Evolutionary conservation across 345 rosid genomes (phyloP).

Genomic region (Mercurialis annua): DNA sequence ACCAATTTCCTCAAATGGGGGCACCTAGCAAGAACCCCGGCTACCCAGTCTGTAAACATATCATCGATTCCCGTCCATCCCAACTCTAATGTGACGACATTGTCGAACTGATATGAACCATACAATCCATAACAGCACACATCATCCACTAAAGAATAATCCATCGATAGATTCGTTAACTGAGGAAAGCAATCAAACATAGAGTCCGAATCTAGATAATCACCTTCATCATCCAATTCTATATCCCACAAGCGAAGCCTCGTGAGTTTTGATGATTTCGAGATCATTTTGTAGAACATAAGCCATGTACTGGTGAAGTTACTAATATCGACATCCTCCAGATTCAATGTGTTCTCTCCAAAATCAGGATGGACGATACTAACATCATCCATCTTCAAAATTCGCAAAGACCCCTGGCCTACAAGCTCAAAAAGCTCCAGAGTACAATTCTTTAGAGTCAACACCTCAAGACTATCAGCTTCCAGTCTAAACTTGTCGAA

Average conservation of each 20-base stretch:
- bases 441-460: conserved; percentile 70
- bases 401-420: conserved; percentile 72
- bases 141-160: conserved; percentile 60
- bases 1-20: conserved; percentile 63
- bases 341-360: conserved; percentile 53
- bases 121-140: conserved; percentile 48
- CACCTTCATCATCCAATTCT: conserved; percentile 44
- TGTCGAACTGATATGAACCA: conserved; percentile 49
- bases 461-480: conserved; percentile 69
- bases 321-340: conserved; percentile 68
- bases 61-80: conserved; percentile 67
- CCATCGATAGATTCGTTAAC: conserved; percentile 60
- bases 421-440: conserved; percentile 69
- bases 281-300: conserved; percentile 73
- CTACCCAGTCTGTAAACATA: conserved; percentile 59
- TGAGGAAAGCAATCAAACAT: conserved; percentile 61
- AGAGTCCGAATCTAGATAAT: conserved; percentile 58
- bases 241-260: conserved; percentile 82
- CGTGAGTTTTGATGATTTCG: conserved; percentile 58
- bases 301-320: conserved; percentile 68
- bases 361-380: conserved; percentile 66
- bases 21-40: conserved; percentile 59
- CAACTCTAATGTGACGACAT: conserved; percentile 59
- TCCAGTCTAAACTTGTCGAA: conserved; percentile 78
- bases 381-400: conserved; percentile 68